Evolutionary conservation across 176 grass and related monocot genomes (phyloP), one percentile per base, ranked within the genome.

Genomic region (Chrysopogon serrulatus): DNA sequence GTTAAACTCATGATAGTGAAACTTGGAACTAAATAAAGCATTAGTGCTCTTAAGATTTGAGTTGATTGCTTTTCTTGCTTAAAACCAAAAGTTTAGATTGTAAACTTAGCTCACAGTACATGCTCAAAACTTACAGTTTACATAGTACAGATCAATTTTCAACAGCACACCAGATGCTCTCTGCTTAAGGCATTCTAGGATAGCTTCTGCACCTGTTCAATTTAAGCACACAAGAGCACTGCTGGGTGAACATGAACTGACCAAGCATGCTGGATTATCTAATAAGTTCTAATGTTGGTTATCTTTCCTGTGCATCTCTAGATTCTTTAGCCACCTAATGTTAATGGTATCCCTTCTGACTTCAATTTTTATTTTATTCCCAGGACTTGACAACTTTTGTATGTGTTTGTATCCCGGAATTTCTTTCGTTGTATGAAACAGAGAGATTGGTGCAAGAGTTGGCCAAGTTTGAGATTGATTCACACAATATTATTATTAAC

Each of bases 371-470:
- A 11, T 87, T 90, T 64, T 74, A 14, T 86, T 63, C 41, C 79
- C 81, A 99, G 97, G 97, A 99, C 33, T 68, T 99, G 93, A 99
- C 97, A 43, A 99, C 97, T 53, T 99, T 99, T 84, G 91, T 99
- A 44, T 99, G 97, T 78, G 91, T 99, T 48, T 99, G 97, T 81
- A 99, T 99, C 68, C 97, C 97, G 63, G 97, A 99, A 83, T 99
- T 99, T 82, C 97, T 99, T 77, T 99, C 97, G 71, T 89, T 99
- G 17, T 99, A 99, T 89, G 97, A 99, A 88, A 99, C 97, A 21
- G 97, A 99, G 87, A 94, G 97, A 87, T 90, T 99, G 90, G 97
- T 99, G 68, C 97, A 99, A 94, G 97, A 99, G 72, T 78, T 99
- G 68, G 91, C 93, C 24, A 99, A 94, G 77, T 99, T 99, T 24